These are phyloP conservation scores for Aspergillus heteromorphus DNA, from an alignment of 495 filamentous ascomycete genomes.

Conservation along the genomic window DNA sequence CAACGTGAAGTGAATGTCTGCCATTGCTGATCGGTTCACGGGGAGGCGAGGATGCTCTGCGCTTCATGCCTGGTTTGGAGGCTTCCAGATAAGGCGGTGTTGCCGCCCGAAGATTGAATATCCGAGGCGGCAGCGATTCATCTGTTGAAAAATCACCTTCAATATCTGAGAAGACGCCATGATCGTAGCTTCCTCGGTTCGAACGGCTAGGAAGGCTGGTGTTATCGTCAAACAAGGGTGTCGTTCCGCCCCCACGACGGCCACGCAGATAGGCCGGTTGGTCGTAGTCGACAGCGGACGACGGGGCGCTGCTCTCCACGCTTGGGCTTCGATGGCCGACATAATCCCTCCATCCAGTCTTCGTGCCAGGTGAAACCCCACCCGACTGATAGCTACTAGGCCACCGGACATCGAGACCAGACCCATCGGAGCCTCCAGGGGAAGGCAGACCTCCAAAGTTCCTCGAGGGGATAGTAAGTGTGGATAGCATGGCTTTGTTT, in stretches of 20 bases:
- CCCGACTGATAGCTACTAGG: slow-evolving; percentile 40
- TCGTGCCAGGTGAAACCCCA: slow-evolving; percentile 43
- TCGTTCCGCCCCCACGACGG: slow-evolving; percentile 32
- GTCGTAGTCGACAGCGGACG: slow-evolving; percentile 40
- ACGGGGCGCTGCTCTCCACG: slow-evolving; percentile 44
- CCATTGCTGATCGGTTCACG: slow-evolving; percentile 71
- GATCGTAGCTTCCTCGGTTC: slow-evolving; percentile 59
- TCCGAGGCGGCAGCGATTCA: slow-evolving; percentile 52
- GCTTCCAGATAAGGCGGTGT: slow-evolving; percentile 37
- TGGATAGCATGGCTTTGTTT: slow-evolving; percentile 44
- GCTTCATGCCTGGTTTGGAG: slow-evolving; percentile 60
- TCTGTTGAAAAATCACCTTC: slow-evolving; percentile 66
- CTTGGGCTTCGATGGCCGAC: slow-evolving; percentile 47
- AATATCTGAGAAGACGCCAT: slow-evolving; percentile 53
- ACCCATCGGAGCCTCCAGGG: slow-evolving; percentile 39
- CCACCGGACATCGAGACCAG: slow-evolving; percentile 39
- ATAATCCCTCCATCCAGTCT: slow-evolving; percentile 36
- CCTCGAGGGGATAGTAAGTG: slow-evolving; percentile 42
- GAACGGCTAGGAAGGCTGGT: slow-evolving; percentile 43
- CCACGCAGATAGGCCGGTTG: slow-evolving; percentile 27
- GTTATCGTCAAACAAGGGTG: slow-evolving; percentile 46
- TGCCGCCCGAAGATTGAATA: slow-evolving; percentile 57
- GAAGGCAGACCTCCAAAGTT: slow-evolving; percentile 40
- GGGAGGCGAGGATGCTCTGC: slow-evolving; percentile 75
- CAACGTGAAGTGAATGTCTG: slow-evolving; percentile 48